Conservation (phyloP, 2,329 filamentous ascomycete species). For the Neurospora crassa region DNA sequence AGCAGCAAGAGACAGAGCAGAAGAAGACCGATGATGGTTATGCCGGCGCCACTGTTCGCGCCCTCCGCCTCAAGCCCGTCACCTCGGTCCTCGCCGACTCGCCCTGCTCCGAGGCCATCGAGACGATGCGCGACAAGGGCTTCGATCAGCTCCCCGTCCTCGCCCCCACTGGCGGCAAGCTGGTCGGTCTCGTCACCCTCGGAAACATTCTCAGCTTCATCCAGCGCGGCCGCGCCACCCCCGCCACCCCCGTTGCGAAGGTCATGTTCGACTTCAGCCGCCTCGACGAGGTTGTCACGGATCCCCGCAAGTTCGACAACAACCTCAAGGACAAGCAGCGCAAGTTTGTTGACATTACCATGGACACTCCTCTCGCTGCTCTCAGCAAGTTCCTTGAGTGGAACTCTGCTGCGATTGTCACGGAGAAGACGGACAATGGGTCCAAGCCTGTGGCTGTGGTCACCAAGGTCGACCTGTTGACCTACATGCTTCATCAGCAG, state of each 20-base stretch:
- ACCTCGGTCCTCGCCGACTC: slow-evolving; percentile 68
- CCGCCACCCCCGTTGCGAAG: slow-evolving; percentile 63
- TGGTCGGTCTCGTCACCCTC: slow-evolving; percentile 88
- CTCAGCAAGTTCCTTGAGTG: slow-evolving; percentile 94
- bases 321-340: slow-evolving; percentile 39
- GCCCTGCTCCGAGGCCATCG: slow-evolving; percentile 77
- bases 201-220: slow-evolving; percentile 91
- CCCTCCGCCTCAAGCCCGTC: slow-evolving; percentile 85
- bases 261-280: slow-evolving; percentile 97
- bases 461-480: slow-evolving; percentile 92
- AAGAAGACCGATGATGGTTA: slow-evolving; percentile 55
- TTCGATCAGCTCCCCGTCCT: slow-evolving; percentile 97
- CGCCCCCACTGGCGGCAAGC: slow-evolving; percentile 53
- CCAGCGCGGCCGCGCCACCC: slow-evolving; percentile 68
- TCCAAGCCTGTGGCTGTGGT: slow-evolving; percentile 80
- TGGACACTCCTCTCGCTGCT: slow-evolving; percentile 73
- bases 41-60: slow-evolving; percentile 65
- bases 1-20: slow-evolving; percentile 21
- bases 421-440: slow-evolving; percentile 55
- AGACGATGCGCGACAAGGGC: slow-evolving; percentile 96
- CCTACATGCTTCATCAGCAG: slow-evolving; percentile 73
- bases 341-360: slow-evolving; percentile 88
- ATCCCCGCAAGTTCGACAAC: slow-evolving; percentile 56
- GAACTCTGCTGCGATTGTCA: slow-evolving; percentile 94
- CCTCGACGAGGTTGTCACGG: slow-evolving; percentile 83